Base-by-base conservation (phyloP, 768 basidiomycete genomes). In the Austroboletus eburneus region DNA sequence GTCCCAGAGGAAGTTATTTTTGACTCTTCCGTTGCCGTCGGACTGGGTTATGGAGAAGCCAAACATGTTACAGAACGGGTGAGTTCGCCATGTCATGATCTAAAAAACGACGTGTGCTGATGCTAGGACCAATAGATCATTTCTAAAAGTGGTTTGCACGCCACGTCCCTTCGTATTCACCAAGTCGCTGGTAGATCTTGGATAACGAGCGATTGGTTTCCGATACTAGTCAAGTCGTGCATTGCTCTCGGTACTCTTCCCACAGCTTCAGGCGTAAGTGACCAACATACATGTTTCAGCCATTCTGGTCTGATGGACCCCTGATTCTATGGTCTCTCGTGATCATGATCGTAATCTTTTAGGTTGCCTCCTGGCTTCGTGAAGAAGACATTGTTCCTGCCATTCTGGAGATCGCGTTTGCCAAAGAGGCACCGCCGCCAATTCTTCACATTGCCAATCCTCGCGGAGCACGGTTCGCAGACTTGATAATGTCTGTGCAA, bases 141-240 rank as follows among this genome's bases (percentile, higher is more conserved):
- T 22, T 57, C 57, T 4, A 62, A 63, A 39, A 72, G 72, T 8
- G 64, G 69, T 3, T 46, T 77, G 3, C 61, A 62, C 7, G 59
- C 58, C 1, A 62, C 67, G 0, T 68, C 69, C 2, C 58, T 77
- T 23, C 63, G 78, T 3, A 69, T 76, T 9, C 78, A 76, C 0
- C 77, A 79, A 46, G 57, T 77, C 7, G 63, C 61, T 22, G 75
- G 27, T 14, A 72, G 72, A 20, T 67, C 68, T 0, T 77, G 76
- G 76, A 66, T 65, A 3, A 61, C 65, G 3, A 68, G 59, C 0
- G 74, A 77, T 39, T 79, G 77, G 77, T 53, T 77, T 23, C 75
- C 77, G 14, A 63, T 68, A 30, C 56, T 77, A 4, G 62, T 72
- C 14, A 63, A 69, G 43, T 65, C 68, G 0, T 66, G 67, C 38